These are phyloP conservation scores for Pythium aphanidermatum DNA, from an alignment of 352 stramenopile genomes.

Conservation along the genomic window DNA sequence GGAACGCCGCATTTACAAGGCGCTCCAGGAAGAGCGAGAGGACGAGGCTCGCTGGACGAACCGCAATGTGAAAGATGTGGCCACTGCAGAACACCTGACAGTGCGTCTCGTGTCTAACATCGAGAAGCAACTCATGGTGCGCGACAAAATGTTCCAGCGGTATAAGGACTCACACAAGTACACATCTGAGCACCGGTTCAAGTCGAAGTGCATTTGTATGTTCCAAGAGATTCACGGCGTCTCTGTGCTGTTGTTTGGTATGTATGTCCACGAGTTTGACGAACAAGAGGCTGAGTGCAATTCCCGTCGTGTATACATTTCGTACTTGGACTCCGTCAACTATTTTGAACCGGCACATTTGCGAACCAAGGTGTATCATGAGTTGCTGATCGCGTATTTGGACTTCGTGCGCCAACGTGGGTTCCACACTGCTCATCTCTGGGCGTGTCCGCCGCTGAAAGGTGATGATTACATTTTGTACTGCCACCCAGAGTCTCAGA, in stretches of 20 bases:
- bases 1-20: conserved; percentile 88
- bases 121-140: conserved; percentile 93
- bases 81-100: conserved; percentile 89
- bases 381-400: conserved; percentile 98
- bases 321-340: conserved; percentile 99
- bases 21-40: conserved; percentile 85
- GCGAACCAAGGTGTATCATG: conserved; percentile 98
- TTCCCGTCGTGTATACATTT: conserved; percentile 95
- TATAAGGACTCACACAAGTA: conserved; percentile 92
- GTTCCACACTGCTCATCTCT: conserved; percentile 98
- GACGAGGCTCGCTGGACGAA: conserved; percentile 83
- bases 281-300: conserved; percentile 96
- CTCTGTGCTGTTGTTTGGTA: conserved; percentile 98
- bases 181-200: conserved; percentile 86
- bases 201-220: conserved; percentile 98
- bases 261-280: conserved; percentile 99
- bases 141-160: conserved; percentile 93
- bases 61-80: conserved; percentile 81
- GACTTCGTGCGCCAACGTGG: conserved; percentile 96
- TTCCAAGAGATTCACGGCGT: conserved; percentile 99
- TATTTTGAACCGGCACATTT: conserved; percentile 96
- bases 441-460: conserved; percentile 98
- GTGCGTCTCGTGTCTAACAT: conserved; percentile 96
- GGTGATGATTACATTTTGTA: conserved; percentile 99
- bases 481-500: conserved; percentile 98